Evolutionary conservation across 2,329 filamentous ascomycete genomes (phyloP).

Genomic region (Fusarium sp.): DNA sequence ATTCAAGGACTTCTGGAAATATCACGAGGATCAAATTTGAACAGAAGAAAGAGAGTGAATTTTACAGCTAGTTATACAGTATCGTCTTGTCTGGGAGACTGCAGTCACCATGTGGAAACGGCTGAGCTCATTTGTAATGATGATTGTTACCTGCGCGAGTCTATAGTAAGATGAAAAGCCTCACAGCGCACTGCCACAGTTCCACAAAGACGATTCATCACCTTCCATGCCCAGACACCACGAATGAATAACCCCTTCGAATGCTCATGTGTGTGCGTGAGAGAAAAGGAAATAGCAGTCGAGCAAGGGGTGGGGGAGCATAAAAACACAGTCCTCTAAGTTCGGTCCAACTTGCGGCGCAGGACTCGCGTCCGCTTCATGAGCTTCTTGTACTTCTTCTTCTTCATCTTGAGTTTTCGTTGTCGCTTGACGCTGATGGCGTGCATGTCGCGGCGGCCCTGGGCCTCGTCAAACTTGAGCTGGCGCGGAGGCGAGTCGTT

Average conservation of each 20-base stretch:
- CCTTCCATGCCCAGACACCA: conserved; percentile 49
- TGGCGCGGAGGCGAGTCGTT: conserved; percentile 79
- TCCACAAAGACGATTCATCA: conserved; percentile 41
- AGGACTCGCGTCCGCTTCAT: conserved; percentile 91
- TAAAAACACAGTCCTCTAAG: conserved; percentile 54
- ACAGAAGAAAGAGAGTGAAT: conserved; percentile 28
- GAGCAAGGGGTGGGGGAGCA: conserved; percentile 14
- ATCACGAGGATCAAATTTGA: background rate
- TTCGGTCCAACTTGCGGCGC: conserved; percentile 84
- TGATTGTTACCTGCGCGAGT: conserved; percentile 51
- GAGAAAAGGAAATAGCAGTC: conserved; percentile 38
- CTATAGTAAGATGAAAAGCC: conserved; percentile 48
- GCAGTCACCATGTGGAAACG: conserved; percentile 32
- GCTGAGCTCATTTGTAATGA: conserved; percentile 43
- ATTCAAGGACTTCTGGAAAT: too few species aligned
- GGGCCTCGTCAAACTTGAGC: conserved; percentile 67
- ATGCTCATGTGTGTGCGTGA: conserved; percentile 34
- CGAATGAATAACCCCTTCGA: conserved; percentile 41
- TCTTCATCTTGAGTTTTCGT: conserved; percentile 99
- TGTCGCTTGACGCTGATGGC: conserved; percentile 93
- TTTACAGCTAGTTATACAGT: conserved; percentile 45
- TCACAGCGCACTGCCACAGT: conserved; percentile 47
- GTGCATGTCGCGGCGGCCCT: conserved; percentile 71
- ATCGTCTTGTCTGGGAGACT: conserved; percentile 24
- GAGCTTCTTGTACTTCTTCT: conserved; percentile 99